These are phyloP conservation scores for Melastoma candidum DNA, from an alignment of 441 rosid species.

Conservation along the genomic window DNA sequence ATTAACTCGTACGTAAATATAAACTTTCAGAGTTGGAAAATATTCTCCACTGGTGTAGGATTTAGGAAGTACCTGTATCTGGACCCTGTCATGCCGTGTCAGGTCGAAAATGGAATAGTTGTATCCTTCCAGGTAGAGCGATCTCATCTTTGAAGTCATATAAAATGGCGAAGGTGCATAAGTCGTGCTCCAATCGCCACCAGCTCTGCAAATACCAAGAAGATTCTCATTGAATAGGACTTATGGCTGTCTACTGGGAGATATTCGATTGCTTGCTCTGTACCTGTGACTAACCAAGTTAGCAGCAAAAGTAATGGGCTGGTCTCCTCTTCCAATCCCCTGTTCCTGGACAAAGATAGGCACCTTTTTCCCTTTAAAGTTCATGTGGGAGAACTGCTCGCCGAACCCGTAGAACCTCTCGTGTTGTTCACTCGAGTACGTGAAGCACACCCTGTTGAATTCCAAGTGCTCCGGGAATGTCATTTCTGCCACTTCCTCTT, in stretches of 20 bases:
- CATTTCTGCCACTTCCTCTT: conserved; percentile 22
- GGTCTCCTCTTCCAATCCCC: conserved; percentile 78
- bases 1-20: not conserved
- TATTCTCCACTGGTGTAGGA: not conserved
- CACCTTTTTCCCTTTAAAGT: conserved; percentile 59
- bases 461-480: conserved; percentile 18
- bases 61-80: conserved; percentile 41
- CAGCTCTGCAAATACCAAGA: conserved; percentile 35
- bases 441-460: conserved; percentile 44
- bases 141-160: conserved; percentile 61
- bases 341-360: conserved; percentile 74
- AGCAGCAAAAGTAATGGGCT: conserved; percentile 63
- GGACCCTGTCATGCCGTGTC: conserved; percentile 46
- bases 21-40: conserved; percentile 18
- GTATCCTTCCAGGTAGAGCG: conserved; percentile 64
- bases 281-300: conserved; percentile 70
- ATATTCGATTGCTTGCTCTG: not conserved
- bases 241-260: too few relatives aligned
- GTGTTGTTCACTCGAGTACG: conserved; percentile 42
- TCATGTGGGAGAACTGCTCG: conserved; percentile 66
- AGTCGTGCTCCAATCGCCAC: conserved; percentile 70
- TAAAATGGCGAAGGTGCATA: conserved; percentile 80
- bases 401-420: conserved; percentile 64
- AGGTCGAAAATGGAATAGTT: conserved; percentile 54
- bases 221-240: not conserved